Base-by-base conservation (phyloP, 2,329 filamentous ascomycete genomes). In the Penicillium hesseltinei region DNA sequence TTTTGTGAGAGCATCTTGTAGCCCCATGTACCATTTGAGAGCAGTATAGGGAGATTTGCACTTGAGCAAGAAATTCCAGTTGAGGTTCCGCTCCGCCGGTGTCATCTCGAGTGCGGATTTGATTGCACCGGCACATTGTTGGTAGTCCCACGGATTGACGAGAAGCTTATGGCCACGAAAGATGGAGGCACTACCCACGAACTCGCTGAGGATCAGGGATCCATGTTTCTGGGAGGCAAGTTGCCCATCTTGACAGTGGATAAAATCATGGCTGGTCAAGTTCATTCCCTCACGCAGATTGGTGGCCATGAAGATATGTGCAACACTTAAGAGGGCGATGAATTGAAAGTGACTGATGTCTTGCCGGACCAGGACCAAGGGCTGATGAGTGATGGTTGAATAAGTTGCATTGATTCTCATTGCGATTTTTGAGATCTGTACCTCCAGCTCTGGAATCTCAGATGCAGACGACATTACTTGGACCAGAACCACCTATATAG, bases 271-370 rank as follows among this genome's bases (percentile, higher is more conserved):
- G 5, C 89, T 91, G 0, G 92, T 96, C 50, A 97, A 78, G 71
- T 97, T 97, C 93, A 97, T 97, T 63, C 93, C 93, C 73, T 97
- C 93, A 50, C 93, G 90, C 67, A 97, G 87, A 69, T 91, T 94
- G 4, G 92, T 95, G 69, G 97, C 92, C 84, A 96, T 93, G 50
- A 97, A 82, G 1, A 89, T 88, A 73, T 97, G 92, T 1, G 93
- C 92, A 48, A 94, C 88, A 4, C 90, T 91, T 52, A 97, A 80
- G 2, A 97, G 80, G 2, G 92, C 92, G n/a, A 97, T 82, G 66
- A 96, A 97, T 71, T 97, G 92, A 0, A 90, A 82, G 69, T 95
- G 96, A 59, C 90, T 88, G 62, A 97, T 96, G 67, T 97, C 93
- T 74, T 97, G 92, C 74, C 93, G 90, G 48, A 97, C 80, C 71